Conservation (phyloP, 2,329 filamentous ascomycete genomes). For the Colletotrichum musae region DNA sequence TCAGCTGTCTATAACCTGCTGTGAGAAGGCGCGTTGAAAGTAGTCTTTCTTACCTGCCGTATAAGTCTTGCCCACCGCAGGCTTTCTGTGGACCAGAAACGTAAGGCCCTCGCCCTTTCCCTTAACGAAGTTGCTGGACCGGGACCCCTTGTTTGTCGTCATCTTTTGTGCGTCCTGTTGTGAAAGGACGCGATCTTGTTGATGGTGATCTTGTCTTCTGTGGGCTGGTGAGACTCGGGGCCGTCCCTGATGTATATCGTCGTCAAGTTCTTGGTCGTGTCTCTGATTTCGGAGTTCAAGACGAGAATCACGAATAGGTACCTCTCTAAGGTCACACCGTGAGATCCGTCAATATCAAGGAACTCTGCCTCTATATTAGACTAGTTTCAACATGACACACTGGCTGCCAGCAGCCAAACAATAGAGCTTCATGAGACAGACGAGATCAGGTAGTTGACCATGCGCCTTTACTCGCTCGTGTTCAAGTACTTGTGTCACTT, state of each 20-base stretch:
- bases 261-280: slow-evolving; percentile 10
- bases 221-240: background rate
- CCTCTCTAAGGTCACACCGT: slow-evolving; percentile 5
- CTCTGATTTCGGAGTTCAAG: slow-evolving; percentile 17
- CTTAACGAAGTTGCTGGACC: slow-evolving; percentile 21
- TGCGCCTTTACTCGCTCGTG: slow-evolving; percentile 41
- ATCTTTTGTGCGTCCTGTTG: background rate
- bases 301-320: slow-evolving; percentile 19
- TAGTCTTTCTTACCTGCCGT: slow-evolving; percentile 17
- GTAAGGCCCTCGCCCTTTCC: slow-evolving; percentile 23
- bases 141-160: background rate
- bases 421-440: slow-evolving; percentile 3
- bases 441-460: slow-evolving; percentile 27
- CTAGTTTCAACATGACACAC: too few species aligned
- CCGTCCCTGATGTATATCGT: slow-evolving; percentile 13
- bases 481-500: slow-evolving; percentile 41
- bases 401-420: too few species aligned
- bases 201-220: background rate
- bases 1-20: too few species aligned
- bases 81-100: slow-evolving; percentile 22
- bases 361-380: background rate
- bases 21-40: too few species aligned
- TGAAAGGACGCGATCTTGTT: background rate
- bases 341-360: background rate
- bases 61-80: slow-evolving; percentile 24